Percentiles rank a stretch among this genome's conserved stretches.
Conservation (phyloP, 306 rosid species). For the Acacia acuminata region DNA sequence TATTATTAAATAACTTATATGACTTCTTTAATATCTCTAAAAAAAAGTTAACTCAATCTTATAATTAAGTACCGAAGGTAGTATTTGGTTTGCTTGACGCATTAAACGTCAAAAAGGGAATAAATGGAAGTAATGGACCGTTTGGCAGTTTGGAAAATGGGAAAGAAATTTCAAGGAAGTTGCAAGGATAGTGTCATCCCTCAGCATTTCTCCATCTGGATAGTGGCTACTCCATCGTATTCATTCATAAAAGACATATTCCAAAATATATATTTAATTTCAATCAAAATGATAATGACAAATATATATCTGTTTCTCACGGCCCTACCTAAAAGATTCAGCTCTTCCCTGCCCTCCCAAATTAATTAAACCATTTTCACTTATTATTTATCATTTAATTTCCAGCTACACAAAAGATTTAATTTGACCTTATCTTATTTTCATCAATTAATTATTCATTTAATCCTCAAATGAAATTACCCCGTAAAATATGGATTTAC, state of each 20-base stretch:
- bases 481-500: constrained; percentile 18
- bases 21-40: too few species aligned
- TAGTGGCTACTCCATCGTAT: constrained; percentile 43
- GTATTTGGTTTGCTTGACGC: too few species aligned
- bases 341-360: constrained; percentile 1
- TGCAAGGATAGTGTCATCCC: constrained; percentile 41
- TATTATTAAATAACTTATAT: too few species aligned
- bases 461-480: background rate
- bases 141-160: constrained; percentile 30
- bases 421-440: constrained; percentile 14
- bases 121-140: constrained; percentile 26
- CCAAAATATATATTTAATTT: constrained; percentile 10
- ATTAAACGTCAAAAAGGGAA: background rate
- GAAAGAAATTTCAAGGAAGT: constrained; percentile 52
- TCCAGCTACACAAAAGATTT: constrained; percentile 25
- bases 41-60: too few species aligned
- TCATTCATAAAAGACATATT: constrained; percentile 34
- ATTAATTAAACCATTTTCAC: background rate
- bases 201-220: constrained; percentile 32
- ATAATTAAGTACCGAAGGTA: too few species aligned
- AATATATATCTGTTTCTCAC: constrained; percentile 28
- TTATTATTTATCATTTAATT: background rate
- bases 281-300: constrained; percentile 26
- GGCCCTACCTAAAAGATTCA: constrained; percentile 36
- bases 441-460: constrained; percentile 11